Base-by-base conservation (phyloP, 352 stramenopile genomes). In the Phytophthora niederhauseri region DNA sequence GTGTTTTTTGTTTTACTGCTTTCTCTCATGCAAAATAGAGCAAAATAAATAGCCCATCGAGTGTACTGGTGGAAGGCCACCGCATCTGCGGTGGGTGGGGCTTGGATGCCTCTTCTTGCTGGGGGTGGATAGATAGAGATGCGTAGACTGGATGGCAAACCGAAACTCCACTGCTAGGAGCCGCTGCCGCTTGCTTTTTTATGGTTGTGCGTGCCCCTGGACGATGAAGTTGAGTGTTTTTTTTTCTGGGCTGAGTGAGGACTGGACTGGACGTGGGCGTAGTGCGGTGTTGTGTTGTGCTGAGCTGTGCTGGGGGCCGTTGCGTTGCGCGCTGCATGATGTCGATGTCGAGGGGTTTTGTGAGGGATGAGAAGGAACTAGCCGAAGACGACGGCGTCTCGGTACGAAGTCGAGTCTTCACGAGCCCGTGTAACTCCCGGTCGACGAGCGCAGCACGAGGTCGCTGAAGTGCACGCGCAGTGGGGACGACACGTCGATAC, bases 401-500 rank as follows among this genome's bases (percentile, higher is more conserved):
- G 9, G 9, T 41, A 31, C 28, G 28, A 31, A 8, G 28, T 7
- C 43, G 34, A 17, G 22, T 19, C 31, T 54, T 84, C 74, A 84
- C 56, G 73, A 80, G 34, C 77, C 77, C n/a, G 81, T 82, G 64
- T 87, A 89, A 68, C 81, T 89, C 19, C 78, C 77, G 0, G 76
- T 73, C 26, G 85, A 88, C 19, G 85, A 89, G 75, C 79, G 65
- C 15, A 93, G 70, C 64, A 89, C 71, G 57, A 93, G 70, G 48
- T 93, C 84, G 28, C 80, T 84, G 26, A 93, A 84, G 52, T 76
- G 76, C 12, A 76, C 68, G 8, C 76, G 78, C 56, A 92, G 59
- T 6, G 81, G 83, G 49, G 85, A 93, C 58, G 81, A 80, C 61
- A 93, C 85, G 58, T 91, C 83, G 11, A 91, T 58, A 46, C 85